Base-by-base conservation (phyloP, 208 protist species). In the Crithidia thermophila region DNA sequence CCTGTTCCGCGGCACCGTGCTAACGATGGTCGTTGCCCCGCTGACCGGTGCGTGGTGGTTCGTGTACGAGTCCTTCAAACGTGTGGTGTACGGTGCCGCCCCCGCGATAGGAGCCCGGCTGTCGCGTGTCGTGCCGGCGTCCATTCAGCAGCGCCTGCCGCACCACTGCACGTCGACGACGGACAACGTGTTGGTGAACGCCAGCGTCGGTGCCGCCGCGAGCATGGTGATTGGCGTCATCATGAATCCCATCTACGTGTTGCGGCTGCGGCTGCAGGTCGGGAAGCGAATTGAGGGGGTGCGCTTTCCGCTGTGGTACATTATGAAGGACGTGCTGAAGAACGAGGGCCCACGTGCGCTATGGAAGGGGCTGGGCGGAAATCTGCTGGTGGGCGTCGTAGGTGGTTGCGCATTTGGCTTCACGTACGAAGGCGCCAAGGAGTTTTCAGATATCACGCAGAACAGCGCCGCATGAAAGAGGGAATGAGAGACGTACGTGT, bases 161-260 rank as follows among this genome's bases (percentile, higher is more conserved):
- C 45, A 47, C 30, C 82, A 68, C 64, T 77, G 74, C 51, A 87
- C 75, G 11, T 91, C 85, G 5, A 65, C 69, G 23, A 88, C 83
- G 30, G 88, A 94, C 65, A 94, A 94, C 65, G 56, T 78, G 0
- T 64, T 91, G 33, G 70, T 94, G 45, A 94, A 94, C 73, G 84
- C 68, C 34, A 67, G 49, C 21, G 88, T 94, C 0, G 88, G 85
- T 10, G 81, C 73, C 6, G 47, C 81, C 7, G 70, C 85, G 45
- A 94, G 83, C 56, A 78, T 86, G 67, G 67, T 82, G 39, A 75
- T 94, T 37, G 74, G 83, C 16, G 28, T 90, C 31, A 6, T 91
- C 27, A 85, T 90, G 84, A 94, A 94, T 60, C 88, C 88, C 28
- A 72, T 94, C 39, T 94, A 90, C 67, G 88, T 94, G 45, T 60